Conservation (phyloP, 1,284 basidiomycete genomes). For the Acaromyces ingoldii region DNA sequence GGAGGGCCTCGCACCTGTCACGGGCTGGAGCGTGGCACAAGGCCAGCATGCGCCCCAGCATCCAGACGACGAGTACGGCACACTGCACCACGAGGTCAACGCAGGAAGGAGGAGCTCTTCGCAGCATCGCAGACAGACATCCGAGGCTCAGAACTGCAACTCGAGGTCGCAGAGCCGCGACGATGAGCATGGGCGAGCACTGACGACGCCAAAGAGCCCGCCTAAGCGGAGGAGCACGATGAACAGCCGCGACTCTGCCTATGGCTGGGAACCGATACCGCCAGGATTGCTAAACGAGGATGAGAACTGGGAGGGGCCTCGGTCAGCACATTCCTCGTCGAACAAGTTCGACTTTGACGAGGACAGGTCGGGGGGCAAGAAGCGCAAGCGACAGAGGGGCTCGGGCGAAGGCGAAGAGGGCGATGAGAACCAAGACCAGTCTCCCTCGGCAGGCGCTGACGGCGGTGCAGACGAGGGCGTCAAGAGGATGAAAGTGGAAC, state of each 20-base stretch:
- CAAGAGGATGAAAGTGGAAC: too few species aligned
- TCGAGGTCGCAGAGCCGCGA: conserved; percentile 2
- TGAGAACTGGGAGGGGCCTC: conserved; percentile 39
- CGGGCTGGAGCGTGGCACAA: conserved; percentile 8
- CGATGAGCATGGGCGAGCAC: neutral
- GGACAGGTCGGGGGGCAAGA: conserved; percentile 23
- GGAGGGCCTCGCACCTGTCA: conserved; percentile 4
- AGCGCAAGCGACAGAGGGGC: conserved; percentile 34
- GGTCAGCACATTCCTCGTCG: too few species aligned
- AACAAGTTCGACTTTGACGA: conserved; percentile 3
- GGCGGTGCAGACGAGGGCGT: too few species aligned
- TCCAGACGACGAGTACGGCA: neutral
- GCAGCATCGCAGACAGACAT: conserved; percentile 2
- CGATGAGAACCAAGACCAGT: neutral
- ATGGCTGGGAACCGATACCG: conserved; percentile 70
- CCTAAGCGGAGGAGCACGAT: conserved; percentile 77
- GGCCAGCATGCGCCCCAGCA: neutral
- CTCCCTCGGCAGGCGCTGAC: conserved; percentile 9
- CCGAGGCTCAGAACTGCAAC: neutral
- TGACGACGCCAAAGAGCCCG: conserved; percentile 12
- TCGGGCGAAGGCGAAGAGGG: conserved; percentile 3
- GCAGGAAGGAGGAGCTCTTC: neutral
- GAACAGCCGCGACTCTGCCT: conserved; percentile 92
- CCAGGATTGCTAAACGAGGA: conserved; percentile 42
- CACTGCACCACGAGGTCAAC: neutral